Conservation (phyloP, 1,139 yeast genomes). For the Geotrichum klebahnii region DNA sequence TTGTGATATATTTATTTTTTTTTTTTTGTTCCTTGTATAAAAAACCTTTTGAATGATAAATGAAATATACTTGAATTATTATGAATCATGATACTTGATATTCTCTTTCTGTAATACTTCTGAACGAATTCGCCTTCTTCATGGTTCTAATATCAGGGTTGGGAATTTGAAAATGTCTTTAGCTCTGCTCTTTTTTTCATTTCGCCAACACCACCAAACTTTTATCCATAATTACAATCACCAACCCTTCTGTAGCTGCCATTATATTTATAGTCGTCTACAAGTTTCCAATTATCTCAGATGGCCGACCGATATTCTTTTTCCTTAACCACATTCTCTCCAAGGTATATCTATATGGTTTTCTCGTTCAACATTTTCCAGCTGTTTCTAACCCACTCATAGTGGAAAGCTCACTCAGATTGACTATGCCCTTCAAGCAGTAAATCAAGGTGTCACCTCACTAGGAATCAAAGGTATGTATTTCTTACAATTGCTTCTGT, state of each 20-base stretch:
- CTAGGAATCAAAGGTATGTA: slow-evolving; percentile 71
- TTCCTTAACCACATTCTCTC: slow-evolving; percentile 93
- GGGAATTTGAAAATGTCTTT: background rate
- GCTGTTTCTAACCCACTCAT: slow-evolving; percentile 9
- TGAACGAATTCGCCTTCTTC: background rate
- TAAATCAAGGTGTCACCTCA: slow-evolving; percentile 95
- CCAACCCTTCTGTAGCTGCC: background rate
- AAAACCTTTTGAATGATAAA: no score
- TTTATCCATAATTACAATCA: background rate
- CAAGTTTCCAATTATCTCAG: slow-evolving; percentile 20
- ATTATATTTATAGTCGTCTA: background rate
- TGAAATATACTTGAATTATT: background rate
- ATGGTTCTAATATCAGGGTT: background rate
- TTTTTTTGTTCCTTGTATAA: no score
- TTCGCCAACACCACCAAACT: slow-evolving; percentile 2
- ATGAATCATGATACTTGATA: background rate
- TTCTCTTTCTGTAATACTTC: background rate
- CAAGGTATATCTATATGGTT: slow-evolving; percentile 57
- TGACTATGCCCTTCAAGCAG: slow-evolving; percentile 96
- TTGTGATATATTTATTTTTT: background rate
- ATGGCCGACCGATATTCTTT: slow-evolving; percentile 99
- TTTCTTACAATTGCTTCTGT: background rate
- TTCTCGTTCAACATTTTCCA: background rate
- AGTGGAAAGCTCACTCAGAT: slow-evolving; percentile 97
- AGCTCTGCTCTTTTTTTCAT: background rate